Evolutionary conservation across 176 grass and related monocot species (phyloP), one percentile per base, ranked within the genome.

Genomic region (Secale cereale): DNA sequence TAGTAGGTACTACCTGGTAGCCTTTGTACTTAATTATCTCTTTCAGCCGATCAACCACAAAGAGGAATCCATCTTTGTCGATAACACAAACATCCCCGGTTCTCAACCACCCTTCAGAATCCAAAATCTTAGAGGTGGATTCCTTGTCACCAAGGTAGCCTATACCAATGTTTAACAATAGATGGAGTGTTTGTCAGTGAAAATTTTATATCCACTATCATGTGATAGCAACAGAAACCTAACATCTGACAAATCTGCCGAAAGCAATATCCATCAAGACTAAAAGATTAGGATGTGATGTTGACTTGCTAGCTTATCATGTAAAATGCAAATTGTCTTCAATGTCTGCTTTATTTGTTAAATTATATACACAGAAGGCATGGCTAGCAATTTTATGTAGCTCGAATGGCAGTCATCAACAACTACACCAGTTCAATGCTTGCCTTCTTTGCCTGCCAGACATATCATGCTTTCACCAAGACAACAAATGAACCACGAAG

Each of bases 1-100:
- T 15, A 25, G 67, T 7, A 76, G 57, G 40, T 64, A 92, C 90
- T 70, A 92, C 90, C 90, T 92, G 91, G 76, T 92, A 92, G 6
- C 91, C 91, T 4, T 92, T 92, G 84, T 81, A 87, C 68, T 92
- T 92, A 43, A 92, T 92, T 37, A 92, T 26, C 63, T 92, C 91
- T 87, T 89, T 92, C 39, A 92, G 43, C 3, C 91, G 69, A 19
- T 92, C 87, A 7, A 89, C 29, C 17, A 89, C 7, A 72, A 46
- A 89, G 23, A 92, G n/a, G 11, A 92, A 77, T 4, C 91, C 91
- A 40, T 92, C 87, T 29, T 81, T 54, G 65, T 84, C 76, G 48
- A 92, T 78, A 10, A 79, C 77, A 81, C 91, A 92, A 25, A 92
- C 31, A 37, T 92, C 91, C 30, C 91, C 91, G 0, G 87, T 92